Base-by-base conservation (phyloP, 2,329 filamentous ascomycete species). In the Proliferodiscus dingleyae region DNA sequence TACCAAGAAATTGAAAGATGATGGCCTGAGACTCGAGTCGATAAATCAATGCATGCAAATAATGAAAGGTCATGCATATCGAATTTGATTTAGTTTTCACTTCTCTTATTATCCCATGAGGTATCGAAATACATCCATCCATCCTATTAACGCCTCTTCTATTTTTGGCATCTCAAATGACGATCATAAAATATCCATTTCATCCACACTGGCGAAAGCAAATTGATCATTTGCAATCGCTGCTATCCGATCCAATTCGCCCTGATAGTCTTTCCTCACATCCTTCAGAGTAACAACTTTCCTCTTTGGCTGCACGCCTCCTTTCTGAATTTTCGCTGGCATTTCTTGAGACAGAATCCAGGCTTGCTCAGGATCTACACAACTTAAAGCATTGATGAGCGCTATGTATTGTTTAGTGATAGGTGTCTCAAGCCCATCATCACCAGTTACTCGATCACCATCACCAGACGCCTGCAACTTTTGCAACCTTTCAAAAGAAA, bases 171-270 rank as follows among this genome's bases (percentile, higher is more conserved):
- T 19, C 30, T 22, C 22, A 26, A 15, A 13, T 36, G 36, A 18
- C 24, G 37, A 43, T 63, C 46, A 65, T 52, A 64, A 57, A 49
- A 68, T 52, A 57, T 69, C 65, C 64, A 68, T 66, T 41, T 61
- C 68, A 50, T 67, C 70, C 15, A 56, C 64, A 1, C 65, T 68
- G 32, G 68, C 73, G 62, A 96, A 87, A 13, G 86, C 85, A 72
- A 94, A 96, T 62, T 94, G 82, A 47, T 94, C 89, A 61, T 87
- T 87, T 67, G 93, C 83, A 64, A 96, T 89, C 43, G 87, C 85
- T 42, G 85, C 87, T 56, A 93, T 85, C 52, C 89, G 78, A 67
- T 98, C 93, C 61, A 98, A 70, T 67, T 97, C 89, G 19, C 78
- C 80, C 68, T 95, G 87, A 65, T 96, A 98, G 63, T 91, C 86